These are phyloP conservation scores for Selaginella moellendorffii DNA, from an alignment of 75 land plant genomes.

Conservation along the genomic window DNA sequence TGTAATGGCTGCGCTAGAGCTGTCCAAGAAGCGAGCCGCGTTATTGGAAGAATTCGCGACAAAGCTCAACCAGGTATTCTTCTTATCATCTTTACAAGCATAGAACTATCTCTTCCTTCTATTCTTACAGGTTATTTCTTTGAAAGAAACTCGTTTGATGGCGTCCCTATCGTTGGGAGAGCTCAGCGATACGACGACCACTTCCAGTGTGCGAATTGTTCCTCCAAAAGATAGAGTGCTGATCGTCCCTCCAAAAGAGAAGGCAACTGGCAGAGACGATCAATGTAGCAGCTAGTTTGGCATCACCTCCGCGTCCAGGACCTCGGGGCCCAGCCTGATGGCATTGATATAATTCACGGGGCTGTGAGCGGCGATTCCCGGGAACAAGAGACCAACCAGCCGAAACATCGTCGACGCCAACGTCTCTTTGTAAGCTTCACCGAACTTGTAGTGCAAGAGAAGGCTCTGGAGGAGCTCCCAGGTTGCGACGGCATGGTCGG, in stretches of 20 bases:
- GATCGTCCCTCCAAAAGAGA: too few species aligned
- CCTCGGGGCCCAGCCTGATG: too few species aligned
- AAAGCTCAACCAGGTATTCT: slow-evolving; percentile 57
- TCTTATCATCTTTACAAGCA: background rate
- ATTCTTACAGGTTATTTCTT: slow-evolving; percentile 50
- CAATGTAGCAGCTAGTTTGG: too few species aligned
- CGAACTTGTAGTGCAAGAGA: background rate
- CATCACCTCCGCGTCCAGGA: too few species aligned
- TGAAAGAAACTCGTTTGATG: slow-evolving; percentile 50
- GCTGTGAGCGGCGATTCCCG: too few species aligned
- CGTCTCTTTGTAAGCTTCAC: background rate
- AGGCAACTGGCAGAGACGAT: too few species aligned
- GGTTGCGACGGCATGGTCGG: background rate
- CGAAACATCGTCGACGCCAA: background rate
- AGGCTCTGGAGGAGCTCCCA: background rate
- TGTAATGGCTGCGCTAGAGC: slow-evolving; percentile 71
- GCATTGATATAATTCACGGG: too few species aligned
- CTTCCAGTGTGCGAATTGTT: slow-evolving; percentile 22
- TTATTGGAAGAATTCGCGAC: slow-evolving; percentile 52
- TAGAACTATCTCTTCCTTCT: background rate
- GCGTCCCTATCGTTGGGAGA: slow-evolving; percentile 22
- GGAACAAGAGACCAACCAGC: background rate
- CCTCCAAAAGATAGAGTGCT: slow-evolving; percentile 31
- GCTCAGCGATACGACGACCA: slow-evolving; percentile 13
- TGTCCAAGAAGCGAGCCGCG: slow-evolving; percentile 47